Base-by-base conservation (phyloP, 179 eudicot genomes). In the Vitellaria paradoxa region DNA sequence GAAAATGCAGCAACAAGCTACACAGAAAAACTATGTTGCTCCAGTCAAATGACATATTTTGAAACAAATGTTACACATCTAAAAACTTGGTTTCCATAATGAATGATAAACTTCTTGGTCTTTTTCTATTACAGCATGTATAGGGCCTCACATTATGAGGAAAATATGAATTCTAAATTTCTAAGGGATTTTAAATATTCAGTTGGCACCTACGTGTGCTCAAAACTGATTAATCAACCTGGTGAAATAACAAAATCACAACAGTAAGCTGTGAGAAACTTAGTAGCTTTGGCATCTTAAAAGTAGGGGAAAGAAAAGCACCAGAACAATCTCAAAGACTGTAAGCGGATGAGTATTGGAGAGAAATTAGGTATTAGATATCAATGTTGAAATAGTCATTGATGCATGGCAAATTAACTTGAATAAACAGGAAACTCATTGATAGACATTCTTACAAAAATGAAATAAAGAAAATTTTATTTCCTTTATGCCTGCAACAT, bases 1-100 rank as follows among this genome's bases (percentile, higher is more conserved):
- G 92, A 83, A 83, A 92, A 94, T 70, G 81, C 83, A 70, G 79
- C 88, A 69, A 87, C 92, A 84, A 94, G 88, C 97, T 93, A 72
- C 84, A 70, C 4, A 78, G 42, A 71, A 45, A 70, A 81, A 24
- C 50, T 23, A 57, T 3, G 40, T 62, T 74, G 24, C 62, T 80
- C 20, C 12, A 13, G 21, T 73, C 52, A 66, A 23, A 63, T 61
- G 45, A 47, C 6, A n/a, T 21, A 21, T 64, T 42, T 11, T 42
- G 66, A 45, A 61, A 59, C 6, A 45, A 23, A 62, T 47, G 46
- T 49, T 46, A 49, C 20, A 17, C 18, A 59, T 49, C 18, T 53
- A 66, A 72, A 52, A 20, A 45, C 65, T 47, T 42, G 45, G 60
- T 37, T 55, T 24, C 10, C 12, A 30, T 71, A 71, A 21, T 50